These are phyloP conservation scores for Mycena rebaudengoi DNA, from an alignment of 768 basidiomycete genomes.

Conservation along the genomic window DNA sequence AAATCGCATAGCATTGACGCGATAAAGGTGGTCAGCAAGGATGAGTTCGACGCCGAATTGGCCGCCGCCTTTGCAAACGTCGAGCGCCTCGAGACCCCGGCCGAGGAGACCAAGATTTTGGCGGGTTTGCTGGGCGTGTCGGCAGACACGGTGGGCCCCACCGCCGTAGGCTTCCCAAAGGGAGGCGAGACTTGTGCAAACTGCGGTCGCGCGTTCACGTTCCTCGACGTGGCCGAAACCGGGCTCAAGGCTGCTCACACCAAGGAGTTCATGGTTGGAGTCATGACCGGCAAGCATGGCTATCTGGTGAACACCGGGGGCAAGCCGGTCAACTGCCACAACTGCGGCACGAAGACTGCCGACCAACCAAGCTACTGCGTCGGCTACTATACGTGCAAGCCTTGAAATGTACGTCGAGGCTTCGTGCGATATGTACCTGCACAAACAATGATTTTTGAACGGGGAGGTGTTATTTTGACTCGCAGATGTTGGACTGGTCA, in stretches of 20 bases:
- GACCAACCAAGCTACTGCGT: no score
- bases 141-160: neutral
- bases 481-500: no score
- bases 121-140: neutral
- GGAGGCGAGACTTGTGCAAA: neutral
- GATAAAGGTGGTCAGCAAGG: constrained; percentile 2
- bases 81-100: constrained; percentile 11
- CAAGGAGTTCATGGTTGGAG: neutral
- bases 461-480: no score
- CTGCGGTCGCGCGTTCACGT: constrained; percentile 3
- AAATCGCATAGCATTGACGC: neutral
- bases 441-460: no score
- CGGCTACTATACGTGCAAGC: no score
- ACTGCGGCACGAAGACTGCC: constrained; percentile 1
- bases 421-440: no score
- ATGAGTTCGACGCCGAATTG: neutral
- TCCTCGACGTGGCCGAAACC: constrained; percentile 8
- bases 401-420: no score
- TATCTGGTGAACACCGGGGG: neutral
- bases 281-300: neutral
- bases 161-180: neutral
- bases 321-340: constrained; percentile 2
- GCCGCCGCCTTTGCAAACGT: neutral
- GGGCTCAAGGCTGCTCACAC: neutral
- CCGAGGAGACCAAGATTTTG: neutral